Conservation (phyloP, 2,329 filamentous ascomycete genomes). For the Lachnellula hyalina region DNA sequence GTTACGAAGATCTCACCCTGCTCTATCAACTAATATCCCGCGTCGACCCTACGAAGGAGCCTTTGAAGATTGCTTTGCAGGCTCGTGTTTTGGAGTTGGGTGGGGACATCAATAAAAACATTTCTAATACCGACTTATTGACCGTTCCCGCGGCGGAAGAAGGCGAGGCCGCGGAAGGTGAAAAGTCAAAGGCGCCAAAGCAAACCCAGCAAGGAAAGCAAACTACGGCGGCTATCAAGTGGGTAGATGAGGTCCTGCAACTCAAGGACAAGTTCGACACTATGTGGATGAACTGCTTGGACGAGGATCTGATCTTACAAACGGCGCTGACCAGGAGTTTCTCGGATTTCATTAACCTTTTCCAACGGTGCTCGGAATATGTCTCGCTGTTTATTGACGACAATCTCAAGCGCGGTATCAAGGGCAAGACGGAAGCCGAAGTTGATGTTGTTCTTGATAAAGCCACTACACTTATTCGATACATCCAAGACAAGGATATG, state of each 20-base stretch:
- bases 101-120: conserved; percentile 68
- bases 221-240: conserved; percentile 82
- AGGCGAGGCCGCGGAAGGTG: conserved; percentile 45
- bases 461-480: conserved; percentile 80
- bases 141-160: conserved; percentile 35
- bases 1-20: conserved; percentile 69
- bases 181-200: conserved; percentile 43
- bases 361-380: conserved; percentile 78
- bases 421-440: conserved; percentile 85
- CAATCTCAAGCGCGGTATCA: conserved; percentile 88
- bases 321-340: conserved; percentile 83
- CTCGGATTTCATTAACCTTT: conserved; percentile 89
- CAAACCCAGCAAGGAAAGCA: conserved; percentile 64
- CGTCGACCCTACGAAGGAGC: conserved; percentile 68
- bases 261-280: conserved; percentile 88
- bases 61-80: conserved; percentile 66
- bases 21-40: conserved; percentile 74
- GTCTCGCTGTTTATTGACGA: conserved; percentile 97
- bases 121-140: conserved; percentile 52
- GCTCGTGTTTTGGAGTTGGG: conserved; percentile 75
- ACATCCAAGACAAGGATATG: conserved; percentile 85
- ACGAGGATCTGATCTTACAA: conserved; percentile 70
- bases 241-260: conserved; percentile 84
- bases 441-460: conserved; percentile 82
- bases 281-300: conserved; percentile 69